A percentile compares a stretch with the other conserved stretches of the same genome.
These are phyloP conservation scores for Vaccinium corymbosum DNA, from an alignment of 148 eudicot species.

Conservation along the genomic window DNA sequence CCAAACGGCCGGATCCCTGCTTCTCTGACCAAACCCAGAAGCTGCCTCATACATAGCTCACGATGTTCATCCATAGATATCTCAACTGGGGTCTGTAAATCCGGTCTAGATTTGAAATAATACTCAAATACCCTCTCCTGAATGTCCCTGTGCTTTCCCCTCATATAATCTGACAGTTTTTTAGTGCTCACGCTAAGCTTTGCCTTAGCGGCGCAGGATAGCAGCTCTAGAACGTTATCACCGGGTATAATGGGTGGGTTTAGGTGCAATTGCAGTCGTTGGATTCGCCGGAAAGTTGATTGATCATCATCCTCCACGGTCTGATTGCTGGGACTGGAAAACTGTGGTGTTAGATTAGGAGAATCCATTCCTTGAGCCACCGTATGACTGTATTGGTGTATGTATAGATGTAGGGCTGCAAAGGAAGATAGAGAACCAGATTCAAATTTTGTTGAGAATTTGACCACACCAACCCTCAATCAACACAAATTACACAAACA, in stretches of 20 bases:
- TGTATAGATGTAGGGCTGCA: background rate
- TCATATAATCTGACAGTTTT: slow-evolving; percentile 54
- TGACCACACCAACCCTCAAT: background rate
- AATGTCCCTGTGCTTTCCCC: slow-evolving; percentile 73
- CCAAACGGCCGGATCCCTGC: slow-evolving; percentile 61
- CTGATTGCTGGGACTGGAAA: slow-evolving; percentile 8
- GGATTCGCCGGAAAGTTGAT: slow-evolving; percentile 41
- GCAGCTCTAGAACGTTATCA: slow-evolving; percentile 17
- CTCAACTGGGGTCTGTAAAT: slow-evolving; percentile 75
- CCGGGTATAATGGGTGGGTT: slow-evolving; percentile 1
- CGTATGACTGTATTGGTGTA: background rate
- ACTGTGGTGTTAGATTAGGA: background rate
- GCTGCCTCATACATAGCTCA: slow-evolving; percentile 67
- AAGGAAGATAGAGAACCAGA: background rate
- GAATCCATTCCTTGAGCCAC: slow-evolving; percentile 1
- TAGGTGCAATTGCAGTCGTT: slow-evolving; percentile 54
- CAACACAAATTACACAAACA: background rate
- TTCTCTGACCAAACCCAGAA: slow-evolving; percentile 60
- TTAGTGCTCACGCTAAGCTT: slow-evolving; percentile 40
- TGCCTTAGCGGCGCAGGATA: slow-evolving; percentile 38
- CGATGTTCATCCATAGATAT: slow-evolving; percentile 72
- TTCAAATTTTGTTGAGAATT: background rate
- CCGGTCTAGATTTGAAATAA: slow-evolving; percentile 57
- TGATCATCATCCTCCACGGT: slow-evolving; percentile 25
- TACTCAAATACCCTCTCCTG: slow-evolving; percentile 61